phyloP scores from a whole-genome alignment of 805 yeast species.

The Zygotorulaspora sp. region DNA sequence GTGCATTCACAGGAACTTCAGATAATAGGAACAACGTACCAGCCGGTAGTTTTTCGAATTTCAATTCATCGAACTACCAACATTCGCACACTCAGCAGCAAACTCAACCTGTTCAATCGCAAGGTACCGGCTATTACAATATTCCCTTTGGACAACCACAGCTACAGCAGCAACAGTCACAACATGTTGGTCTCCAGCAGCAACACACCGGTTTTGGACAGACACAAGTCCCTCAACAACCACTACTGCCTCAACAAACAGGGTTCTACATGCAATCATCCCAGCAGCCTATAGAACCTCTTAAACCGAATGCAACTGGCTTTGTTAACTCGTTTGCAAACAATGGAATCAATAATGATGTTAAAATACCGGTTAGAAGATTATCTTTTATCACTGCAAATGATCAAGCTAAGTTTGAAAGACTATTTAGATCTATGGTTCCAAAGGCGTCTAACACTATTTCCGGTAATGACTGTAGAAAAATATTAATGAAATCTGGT shows the following conservation, averaged over 20 bases:
- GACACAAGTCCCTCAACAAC: conserved; percentile 34
- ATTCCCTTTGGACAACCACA: conserved; percentile 15
- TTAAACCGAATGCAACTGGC: conserved; percentile 45
- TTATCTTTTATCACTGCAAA: conserved; percentile 77
- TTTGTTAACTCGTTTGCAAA: conserved; percentile 40
- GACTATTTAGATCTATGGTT: conserved; percentile 75
- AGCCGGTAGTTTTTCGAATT: conserved; percentile 1
- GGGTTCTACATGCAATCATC: conserved; percentile 42
- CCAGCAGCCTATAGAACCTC: conserved; percentile 29
- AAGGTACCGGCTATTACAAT: conserved; percentile 15
- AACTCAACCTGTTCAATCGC: conserved; percentile 11
- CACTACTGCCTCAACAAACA: conserved; percentile 38
- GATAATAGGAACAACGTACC: conserved; percentile 1
- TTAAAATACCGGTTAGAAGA: conserved; percentile 71
- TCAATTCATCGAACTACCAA: conserved; percentile 3
- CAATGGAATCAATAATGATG: conserved; percentile 48
- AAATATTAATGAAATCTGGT: conserved; percentile 74
- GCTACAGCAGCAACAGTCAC: conserved; percentile 20
- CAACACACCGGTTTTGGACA: conserved; percentile 18
- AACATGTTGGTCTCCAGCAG: conserved; percentile 21
- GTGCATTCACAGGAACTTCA: conserved; percentile 3
- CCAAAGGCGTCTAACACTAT: conserved; percentile 48
- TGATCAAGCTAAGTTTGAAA: conserved; percentile 85
- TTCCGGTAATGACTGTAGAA: conserved; percentile 69
- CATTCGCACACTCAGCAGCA: conserved; percentile 7